Conservation (phyloP, 306 rosid species). For the Argentina anserina region DNA sequence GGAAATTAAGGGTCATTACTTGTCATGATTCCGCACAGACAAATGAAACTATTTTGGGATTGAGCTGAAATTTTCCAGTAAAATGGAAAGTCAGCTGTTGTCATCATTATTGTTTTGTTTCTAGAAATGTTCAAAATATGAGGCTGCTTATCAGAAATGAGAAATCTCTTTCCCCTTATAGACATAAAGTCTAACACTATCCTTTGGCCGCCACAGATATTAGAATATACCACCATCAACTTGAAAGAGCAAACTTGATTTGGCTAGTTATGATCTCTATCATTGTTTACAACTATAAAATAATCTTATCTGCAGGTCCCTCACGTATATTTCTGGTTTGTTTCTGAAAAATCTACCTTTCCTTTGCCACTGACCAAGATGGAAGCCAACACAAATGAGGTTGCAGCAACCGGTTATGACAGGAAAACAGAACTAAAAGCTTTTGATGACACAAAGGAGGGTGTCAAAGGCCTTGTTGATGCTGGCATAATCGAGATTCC, state of each 20-base stretch:
- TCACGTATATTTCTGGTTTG: not conserved
- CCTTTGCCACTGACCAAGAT: not conserved
- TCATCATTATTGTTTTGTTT: no score
- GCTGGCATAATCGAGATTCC: slow-evolving; percentile 54
- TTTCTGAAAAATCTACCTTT: not conserved
- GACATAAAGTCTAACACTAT: no score
- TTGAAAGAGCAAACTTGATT: not conserved
- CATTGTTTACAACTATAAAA: not conserved
- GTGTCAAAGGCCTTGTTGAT: slow-evolving; percentile 70
- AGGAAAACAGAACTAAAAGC: slow-evolving; percentile 37
- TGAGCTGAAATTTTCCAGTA: no score
- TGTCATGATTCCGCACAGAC: no score
- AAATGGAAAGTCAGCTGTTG: no score
- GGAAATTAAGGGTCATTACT: no score
- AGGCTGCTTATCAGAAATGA: no score
- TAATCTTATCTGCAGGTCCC: not conserved
- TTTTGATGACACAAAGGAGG: slow-evolving; percentile 42
- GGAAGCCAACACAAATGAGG: not conserved
- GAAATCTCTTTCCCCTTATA: no score
- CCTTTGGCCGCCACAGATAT: not conserved
- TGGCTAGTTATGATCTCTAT: not conserved
- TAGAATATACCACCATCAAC: not conserved
- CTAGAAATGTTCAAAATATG: no score
- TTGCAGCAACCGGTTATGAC: slow-evolving; percentile 16
- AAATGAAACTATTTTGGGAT: no score